Conservation (phyloP, 768 basidiomycete species). For the Neoboletus brunneissimus region DNA sequence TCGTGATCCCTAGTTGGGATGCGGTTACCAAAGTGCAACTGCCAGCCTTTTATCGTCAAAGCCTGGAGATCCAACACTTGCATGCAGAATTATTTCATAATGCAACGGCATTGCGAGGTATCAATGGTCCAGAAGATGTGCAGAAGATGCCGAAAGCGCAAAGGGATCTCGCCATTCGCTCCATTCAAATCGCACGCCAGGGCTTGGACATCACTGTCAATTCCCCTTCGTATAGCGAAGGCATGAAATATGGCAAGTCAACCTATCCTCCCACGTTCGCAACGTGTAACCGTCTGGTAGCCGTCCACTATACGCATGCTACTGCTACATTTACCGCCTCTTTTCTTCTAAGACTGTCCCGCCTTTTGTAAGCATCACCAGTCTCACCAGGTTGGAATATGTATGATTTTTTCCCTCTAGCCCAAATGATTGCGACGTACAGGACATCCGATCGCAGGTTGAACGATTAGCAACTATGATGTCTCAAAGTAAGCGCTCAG, state of each 20-base stretch:
- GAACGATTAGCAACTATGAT: slow-evolving; percentile 75
- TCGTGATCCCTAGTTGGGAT: slow-evolving; percentile 6
- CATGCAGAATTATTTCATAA: slow-evolving; percentile 85
- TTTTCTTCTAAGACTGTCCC: slow-evolving; percentile 79
- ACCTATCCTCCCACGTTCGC: not conserved
- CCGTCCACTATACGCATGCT: slow-evolving; percentile 89
- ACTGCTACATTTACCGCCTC: slow-evolving; percentile 93
- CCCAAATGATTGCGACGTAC: slow-evolving; percentile 79
- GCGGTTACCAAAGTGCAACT: slow-evolving; percentile 1
- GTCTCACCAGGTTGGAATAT: not conserved
- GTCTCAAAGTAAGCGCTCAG: slow-evolving; percentile 61
- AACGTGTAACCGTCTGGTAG: slow-evolving; percentile 35
- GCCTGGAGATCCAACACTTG: slow-evolving; percentile 81
- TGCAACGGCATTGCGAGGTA: slow-evolving; percentile 77
- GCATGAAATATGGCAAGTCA: slow-evolving; percentile 82
- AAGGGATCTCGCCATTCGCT: slow-evolving; percentile 73
- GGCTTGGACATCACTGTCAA: slow-evolving; percentile 84
- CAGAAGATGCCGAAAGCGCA: slow-evolving; percentile 79
- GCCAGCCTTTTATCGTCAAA: slow-evolving; percentile 85
- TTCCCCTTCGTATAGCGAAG: slow-evolving; percentile 81
- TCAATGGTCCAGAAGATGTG: slow-evolving; percentile 84
- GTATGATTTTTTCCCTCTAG: slow-evolving; percentile 36
- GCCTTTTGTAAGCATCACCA: slow-evolving; percentile 70
- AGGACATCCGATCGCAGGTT: slow-evolving; percentile 71
- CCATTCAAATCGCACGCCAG: slow-evolving; percentile 78